A percentile compares a stretch with the other conserved stretches of the same genome.
Evolutionary conservation across 176 grass and related monocot species (phyloP).

Genomic region (Urochloa ruziziensis): DNA sequence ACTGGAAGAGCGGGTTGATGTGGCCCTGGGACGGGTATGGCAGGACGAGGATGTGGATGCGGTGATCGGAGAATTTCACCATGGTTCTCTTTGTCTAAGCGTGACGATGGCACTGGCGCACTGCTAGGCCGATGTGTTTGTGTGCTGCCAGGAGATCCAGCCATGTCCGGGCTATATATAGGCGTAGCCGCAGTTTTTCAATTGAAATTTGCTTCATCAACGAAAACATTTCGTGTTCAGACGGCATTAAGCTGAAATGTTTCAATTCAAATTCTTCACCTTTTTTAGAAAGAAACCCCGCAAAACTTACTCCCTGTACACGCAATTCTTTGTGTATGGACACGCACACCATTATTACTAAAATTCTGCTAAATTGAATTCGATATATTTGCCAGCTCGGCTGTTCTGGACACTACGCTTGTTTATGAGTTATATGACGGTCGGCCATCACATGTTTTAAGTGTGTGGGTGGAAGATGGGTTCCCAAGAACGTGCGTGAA

Average conservation of each 20-base stretch:
- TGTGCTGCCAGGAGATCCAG: background rate
- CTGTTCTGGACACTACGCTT: background rate
- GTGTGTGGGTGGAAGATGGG: too few species aligned
- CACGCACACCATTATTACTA: background rate
- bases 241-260: background rate
- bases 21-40: conserved; percentile 71
- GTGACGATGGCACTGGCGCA: background rate
- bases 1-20: conserved; percentile 64
- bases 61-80: background rate
- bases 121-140: background rate
- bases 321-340: too few species aligned
- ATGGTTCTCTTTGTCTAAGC: background rate
- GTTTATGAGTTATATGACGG: too few species aligned
- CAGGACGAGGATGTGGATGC: conserved; percentile 46
- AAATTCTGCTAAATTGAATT: too few species aligned
- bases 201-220: background rate
- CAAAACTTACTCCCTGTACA: background rate
- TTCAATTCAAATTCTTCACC: background rate
- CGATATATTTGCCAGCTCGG: background rate
- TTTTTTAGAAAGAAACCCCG: too few species aligned
- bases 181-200: background rate
- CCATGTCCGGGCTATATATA: background rate
- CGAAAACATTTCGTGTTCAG: too few species aligned
- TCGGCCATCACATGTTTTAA: background rate
- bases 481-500: too few species aligned